These are phyloP conservation scores for Ascomycota sp. DNA, from an alignment of 2,329 filamentous ascomycete species.

Conservation along the genomic window DNA sequence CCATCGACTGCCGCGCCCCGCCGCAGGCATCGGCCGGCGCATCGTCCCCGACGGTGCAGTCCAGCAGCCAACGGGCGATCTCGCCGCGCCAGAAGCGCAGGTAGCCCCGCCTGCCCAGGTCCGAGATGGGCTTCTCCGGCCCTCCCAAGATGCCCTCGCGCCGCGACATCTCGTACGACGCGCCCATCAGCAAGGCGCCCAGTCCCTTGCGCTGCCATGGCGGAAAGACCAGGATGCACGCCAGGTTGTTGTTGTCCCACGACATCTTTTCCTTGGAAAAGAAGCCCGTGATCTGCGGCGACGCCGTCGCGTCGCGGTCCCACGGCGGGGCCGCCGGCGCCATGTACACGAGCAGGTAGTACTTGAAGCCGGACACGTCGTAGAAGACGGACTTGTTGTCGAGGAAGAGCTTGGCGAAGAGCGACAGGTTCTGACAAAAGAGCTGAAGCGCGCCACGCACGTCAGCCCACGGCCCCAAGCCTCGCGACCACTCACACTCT, in stretches of 20 bases:
- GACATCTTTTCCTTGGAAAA: slow-evolving; percentile 98
- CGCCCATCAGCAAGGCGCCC: slow-evolving; percentile 73
- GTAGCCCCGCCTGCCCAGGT: slow-evolving; percentile 68
- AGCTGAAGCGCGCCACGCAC: slow-evolving; percentile 27
- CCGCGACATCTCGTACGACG: slow-evolving; percentile 79
- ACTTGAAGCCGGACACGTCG: slow-evolving; percentile 84
- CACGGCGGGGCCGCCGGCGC: slow-evolving; percentile 12
- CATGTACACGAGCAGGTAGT: slow-evolving; percentile 74
- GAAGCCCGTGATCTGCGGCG: slow-evolving; percentile 57
- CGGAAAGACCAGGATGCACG: slow-evolving; percentile 88
- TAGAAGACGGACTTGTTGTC: slow-evolving; percentile 98
- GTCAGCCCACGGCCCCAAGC: slow-evolving; percentile 4
- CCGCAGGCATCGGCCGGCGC: slow-evolving; percentile 35
- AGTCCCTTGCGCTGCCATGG: slow-evolving; percentile 86
- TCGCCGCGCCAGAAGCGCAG: slow-evolving; percentile 71
- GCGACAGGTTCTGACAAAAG: slow-evolving; percentile 85
- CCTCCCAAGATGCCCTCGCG: slow-evolving; percentile 72
- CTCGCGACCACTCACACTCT: too few species aligned
- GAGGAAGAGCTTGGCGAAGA: slow-evolving; percentile 93
- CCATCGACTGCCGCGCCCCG: too few species aligned
- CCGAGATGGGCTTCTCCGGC: slow-evolving; percentile 82
- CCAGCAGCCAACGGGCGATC: slow-evolving; percentile 49
- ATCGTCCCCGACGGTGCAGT: slow-evolving; percentile 15
- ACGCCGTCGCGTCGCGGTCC: slow-evolving; percentile 1
- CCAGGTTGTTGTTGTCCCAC: slow-evolving; percentile 96